A percentile compares a stretch with the other conserved stretches of the same genome.
Evolutionary conservation across 2,329 filamentous ascomycete genomes (phyloP).

Genomic region (Colletotrichum sp.): DNA sequence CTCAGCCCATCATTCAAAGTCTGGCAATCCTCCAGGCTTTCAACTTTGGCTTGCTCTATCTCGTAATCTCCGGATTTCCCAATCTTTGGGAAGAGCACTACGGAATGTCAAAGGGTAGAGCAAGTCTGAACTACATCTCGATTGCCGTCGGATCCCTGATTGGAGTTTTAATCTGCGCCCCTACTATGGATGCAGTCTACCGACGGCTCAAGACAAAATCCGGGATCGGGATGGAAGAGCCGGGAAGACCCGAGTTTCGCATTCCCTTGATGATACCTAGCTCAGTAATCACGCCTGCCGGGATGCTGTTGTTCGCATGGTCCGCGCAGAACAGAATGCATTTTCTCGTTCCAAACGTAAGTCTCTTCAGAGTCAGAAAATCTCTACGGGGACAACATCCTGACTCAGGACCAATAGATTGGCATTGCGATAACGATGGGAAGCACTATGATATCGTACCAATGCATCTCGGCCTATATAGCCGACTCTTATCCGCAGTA

Average conservation of each 20-base stretch:
- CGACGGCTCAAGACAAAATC: slow-evolving; percentile 30
- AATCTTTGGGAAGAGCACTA: slow-evolving; percentile 62
- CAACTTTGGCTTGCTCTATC: slow-evolving; percentile 67
- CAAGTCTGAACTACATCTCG: slow-evolving; percentile 69
- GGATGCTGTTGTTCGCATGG: slow-evolving; percentile 50
- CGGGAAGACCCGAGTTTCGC: slow-evolving; percentile 63
- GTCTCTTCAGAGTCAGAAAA: neutral
- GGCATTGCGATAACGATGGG: neutral
- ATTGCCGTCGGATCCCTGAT: slow-evolving; percentile 66
- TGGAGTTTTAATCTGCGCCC: slow-evolving; percentile 52
- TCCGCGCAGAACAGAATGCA: slow-evolving; percentile 43
- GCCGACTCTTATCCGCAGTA: slow-evolving; percentile 52
- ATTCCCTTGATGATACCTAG: slow-evolving; percentile 40
- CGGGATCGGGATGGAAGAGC: slow-evolving; percentile 20
- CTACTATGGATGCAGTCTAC: slow-evolving; percentile 45
- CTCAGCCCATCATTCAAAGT: slow-evolving; percentile 65
- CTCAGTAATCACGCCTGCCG: slow-evolving; percentile 44
- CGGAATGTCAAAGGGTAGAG: slow-evolving; percentile 58
- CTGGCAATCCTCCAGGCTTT: slow-evolving; percentile 61
- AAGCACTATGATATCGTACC: slow-evolving; percentile 6
- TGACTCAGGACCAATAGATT: neutral
- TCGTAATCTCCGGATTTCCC: slow-evolving; percentile 67
- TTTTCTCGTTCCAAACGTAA: slow-evolving; percentile 53
- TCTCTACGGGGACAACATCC: fast-evolving
- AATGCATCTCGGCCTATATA: slow-evolving; percentile 33